Base-by-base conservation (phyloP, 306 rosid genomes). In the Leucaena leucocephala region DNA sequence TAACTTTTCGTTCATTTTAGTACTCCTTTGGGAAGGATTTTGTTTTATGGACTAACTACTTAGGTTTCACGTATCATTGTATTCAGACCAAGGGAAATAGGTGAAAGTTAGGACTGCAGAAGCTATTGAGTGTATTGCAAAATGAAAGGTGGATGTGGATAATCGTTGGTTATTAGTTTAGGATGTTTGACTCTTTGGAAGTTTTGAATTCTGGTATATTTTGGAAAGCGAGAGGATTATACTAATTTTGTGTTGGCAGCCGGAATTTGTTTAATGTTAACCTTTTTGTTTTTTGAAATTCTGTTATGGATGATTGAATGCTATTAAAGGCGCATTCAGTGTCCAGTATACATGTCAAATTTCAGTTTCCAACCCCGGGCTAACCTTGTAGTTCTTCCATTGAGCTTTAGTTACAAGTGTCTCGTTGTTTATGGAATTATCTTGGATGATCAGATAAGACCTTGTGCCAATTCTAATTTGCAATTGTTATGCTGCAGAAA, bases 351-450 rank as follows among this genome's bases (percentile, higher is more conserved):
- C 35, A 58, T 22, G 22, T 58, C 15, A 58, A 58, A 48, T 57
- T 44, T 43, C 71, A 71, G 77, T 64, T 72, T 40, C 38, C 39
- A 72, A 50, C 45, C 46, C 49, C 40, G 48, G 52, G n/a, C 17
- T 74, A 54, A 8, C 35, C 35, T 10, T 65, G 54, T 36, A 55
- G 11, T 45, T 52, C 34, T 63, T 81, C 50, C 39, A 6, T 44
- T 62, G 67, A 12, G 61, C 33, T n/a, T 72, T n/a, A 36, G 22
- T 40, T 17, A 72, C 58, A n/a, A 48, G 36, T 79, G 80, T 73
- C 70, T 55, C 19, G 38, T 69, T 13, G 21, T 35, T 33, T 63
- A 2, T 36, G 36, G 9, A 65, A 71, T 72, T 55, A 72, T 22
- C 15, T 79, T 16, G 43, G 68, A n/a, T 66, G 52, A 55, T 71